Percentiles rank a stretch among this genome's conserved stretches.
phyloP scores from a whole-genome alignment of 164 flowering plant genomes.

The Saururus chinensis region DNA sequence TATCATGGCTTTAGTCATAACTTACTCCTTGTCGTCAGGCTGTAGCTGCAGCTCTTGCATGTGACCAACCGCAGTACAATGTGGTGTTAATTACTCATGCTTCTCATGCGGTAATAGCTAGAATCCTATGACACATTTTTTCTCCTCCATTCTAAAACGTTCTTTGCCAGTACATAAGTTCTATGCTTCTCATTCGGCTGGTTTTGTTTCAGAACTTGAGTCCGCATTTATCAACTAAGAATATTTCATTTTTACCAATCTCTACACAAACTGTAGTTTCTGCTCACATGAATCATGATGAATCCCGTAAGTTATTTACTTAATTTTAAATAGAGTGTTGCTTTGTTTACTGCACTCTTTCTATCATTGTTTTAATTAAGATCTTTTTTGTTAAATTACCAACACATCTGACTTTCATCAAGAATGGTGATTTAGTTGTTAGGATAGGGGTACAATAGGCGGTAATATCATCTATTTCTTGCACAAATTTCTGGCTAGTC shows the following conservation, averaged over 20 bases:
- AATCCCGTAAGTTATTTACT: slow-evolving; percentile 22
- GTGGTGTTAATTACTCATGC: slow-evolving; percentile 70
- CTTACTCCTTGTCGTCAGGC: slow-evolving; percentile 30
- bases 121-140: neutral
- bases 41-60: slow-evolving; percentile 71
- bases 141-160: neutral
- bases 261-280: slow-evolving; percentile 76
- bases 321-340: neutral
- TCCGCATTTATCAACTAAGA: slow-evolving; percentile 33
- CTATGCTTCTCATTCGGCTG: neutral
- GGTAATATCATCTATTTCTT: too few species aligned
- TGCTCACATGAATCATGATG: slow-evolving; percentile 15
- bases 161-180: neutral
- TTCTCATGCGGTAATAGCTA: slow-evolving; percentile 58
- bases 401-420: too few species aligned
- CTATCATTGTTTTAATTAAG: neutral
- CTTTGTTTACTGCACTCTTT: neutral
- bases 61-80: slow-evolving; percentile 48
- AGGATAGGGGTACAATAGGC: too few species aligned
- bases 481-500: neutral
- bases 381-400: too few species aligned
- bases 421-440: too few species aligned
- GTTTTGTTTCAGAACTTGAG: slow-evolving; percentile 37
- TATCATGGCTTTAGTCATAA: neutral
- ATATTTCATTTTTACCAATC: slow-evolving; percentile 39